These are phyloP conservation scores for Rubia balearica DNA, from an alignment of 305 asterid species.

Conservation along the genomic window DNA sequence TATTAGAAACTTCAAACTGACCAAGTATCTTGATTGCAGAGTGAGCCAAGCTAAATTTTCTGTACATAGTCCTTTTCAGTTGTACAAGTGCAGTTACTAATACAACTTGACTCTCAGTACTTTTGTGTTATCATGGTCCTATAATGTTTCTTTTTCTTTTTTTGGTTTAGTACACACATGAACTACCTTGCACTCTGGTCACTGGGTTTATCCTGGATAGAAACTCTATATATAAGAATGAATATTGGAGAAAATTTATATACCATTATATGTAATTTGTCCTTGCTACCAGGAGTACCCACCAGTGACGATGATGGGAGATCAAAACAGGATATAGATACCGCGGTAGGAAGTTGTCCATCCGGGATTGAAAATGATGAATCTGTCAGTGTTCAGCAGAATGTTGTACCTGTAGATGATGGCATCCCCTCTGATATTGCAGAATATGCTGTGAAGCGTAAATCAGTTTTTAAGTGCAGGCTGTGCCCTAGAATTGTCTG, in stretches of 20 bases:
- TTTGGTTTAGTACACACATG: background rate
- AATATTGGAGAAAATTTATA: background rate
- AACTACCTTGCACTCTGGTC: background rate
- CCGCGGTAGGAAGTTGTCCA: slow-evolving; percentile 26
- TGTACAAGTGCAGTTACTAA: background rate
- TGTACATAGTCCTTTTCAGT: background rate
- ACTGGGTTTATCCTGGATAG: slow-evolving; percentile 1
- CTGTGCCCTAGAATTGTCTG: slow-evolving; percentile 91
- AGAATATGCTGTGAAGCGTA: slow-evolving; percentile 56
- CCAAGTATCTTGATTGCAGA: background rate
- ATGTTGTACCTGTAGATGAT: slow-evolving; percentile 30
- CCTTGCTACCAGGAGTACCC: slow-evolving; percentile 51
- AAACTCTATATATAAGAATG: background rate
- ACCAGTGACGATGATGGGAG: slow-evolving; percentile 63
- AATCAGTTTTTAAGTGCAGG: slow-evolving; percentile 92
- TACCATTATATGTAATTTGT: slow-evolving; percentile 9
- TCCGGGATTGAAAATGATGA: slow-evolving; percentile 26
- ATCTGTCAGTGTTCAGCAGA: slow-evolving; percentile 22
- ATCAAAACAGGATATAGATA: slow-evolving; percentile 27
- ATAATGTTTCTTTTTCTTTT: background rate
- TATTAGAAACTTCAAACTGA: background rate
- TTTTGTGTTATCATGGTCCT: slow-evolving; percentile 1
- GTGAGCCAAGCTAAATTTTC: background rate
- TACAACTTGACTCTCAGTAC: background rate
- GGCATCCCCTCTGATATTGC: slow-evolving; percentile 26